Base-by-base conservation (phyloP, 768 basidiomycete species). In the Imleria badia region DNA sequence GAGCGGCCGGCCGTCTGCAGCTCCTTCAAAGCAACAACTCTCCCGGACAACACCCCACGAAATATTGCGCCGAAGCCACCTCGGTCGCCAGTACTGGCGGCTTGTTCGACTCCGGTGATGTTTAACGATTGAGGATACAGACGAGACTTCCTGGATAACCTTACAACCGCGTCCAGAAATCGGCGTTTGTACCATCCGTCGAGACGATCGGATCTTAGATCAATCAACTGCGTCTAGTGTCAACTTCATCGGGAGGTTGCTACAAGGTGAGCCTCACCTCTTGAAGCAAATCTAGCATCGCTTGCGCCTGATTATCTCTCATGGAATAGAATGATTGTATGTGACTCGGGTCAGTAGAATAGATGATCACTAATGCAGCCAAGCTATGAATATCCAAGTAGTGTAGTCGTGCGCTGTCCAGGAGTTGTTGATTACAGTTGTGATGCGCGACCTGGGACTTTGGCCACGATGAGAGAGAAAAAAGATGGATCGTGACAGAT, bases 11-110 rank as follows among this genome's bases (percentile, higher is more conserved):
- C 52, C 43, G 42, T 36, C 44, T 63, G 66, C 20, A 73, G 34
- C 17, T 66, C 64, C 47, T 73, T 73, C 46, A 74, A 46, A 4
- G 70, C 72, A 13, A 74, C 70, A 20, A 56, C 47, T 48, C 58
- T 68, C 19, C 60, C 67, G 3, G 52, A 63, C 20, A 66, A 55
- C 26, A 39, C 50, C 14, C 72, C 72, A 29, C 64, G 62, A 46
- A 62, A 72, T 48, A 73, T 68, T 44, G 67, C 61, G 35, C 72
- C 73, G 53, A 68, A 76, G 3, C 66, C 67, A 34, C 73, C 73
- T 30, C 55, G 55, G 11, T 61, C 56, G 7, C 54, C 44, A 2
- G 66, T 63, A 17, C 42, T 38, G 20, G 23, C 19, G 7, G 56
- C 41, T 33, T 59, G 45, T 6, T 60, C 59, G 6, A 60, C 61